Base-by-base conservation (phyloP, 495 filamentous ascomycete genomes). In the Elasticomyces elasticus region DNA sequence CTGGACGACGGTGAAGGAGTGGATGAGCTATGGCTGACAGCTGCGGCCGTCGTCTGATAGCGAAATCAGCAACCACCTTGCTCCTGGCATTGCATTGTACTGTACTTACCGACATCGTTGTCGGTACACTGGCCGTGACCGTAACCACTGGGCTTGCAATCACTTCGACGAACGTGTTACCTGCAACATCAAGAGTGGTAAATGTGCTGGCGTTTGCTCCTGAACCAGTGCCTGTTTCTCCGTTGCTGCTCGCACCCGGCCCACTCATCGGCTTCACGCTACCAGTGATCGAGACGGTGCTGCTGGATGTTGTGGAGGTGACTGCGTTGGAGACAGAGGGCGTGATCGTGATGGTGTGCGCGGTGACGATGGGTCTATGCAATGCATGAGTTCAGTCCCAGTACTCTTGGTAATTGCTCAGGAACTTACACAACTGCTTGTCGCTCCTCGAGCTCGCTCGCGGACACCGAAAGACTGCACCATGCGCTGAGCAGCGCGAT, bases 161-260 rank as follows among this genome's bases (percentile, higher is more conserved):
- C 30, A 51, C 48, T 17, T 37, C 48, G 15, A 51, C 28, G 48
- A 51, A 51, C 27, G 48, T 51, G n/a, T 51, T 40, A 15, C 48
- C 48, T 5, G 24, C 33, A 7, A 1, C 19, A 20, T 51, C 48
- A 5, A 19, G 26, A 1, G 48, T 51, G 9, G 33, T 37, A 22
- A 22, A 40, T 6, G 48, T 51, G 19, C 33, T 51, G 7, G 48
- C 48, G 15, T 28, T 31, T 10, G 48, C 48, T 12, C 48, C 48
- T 7, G n/a, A 19, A 2, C 48, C 48, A 2, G 48, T 40, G 15
- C 33, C 33, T 23, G 48, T 51, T 17, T 51, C n/a, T 11, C 48
- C 48, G 26, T 51, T 51, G 19, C 48, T 51, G 48, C 48, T 51
- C 20, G 48, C 48, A 3, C 48, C 48, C 17, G 48, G 48, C 2